Conservation (phyloP, 169 alveolate species). For the Ophryocystis elektroscirrha region DNA sequence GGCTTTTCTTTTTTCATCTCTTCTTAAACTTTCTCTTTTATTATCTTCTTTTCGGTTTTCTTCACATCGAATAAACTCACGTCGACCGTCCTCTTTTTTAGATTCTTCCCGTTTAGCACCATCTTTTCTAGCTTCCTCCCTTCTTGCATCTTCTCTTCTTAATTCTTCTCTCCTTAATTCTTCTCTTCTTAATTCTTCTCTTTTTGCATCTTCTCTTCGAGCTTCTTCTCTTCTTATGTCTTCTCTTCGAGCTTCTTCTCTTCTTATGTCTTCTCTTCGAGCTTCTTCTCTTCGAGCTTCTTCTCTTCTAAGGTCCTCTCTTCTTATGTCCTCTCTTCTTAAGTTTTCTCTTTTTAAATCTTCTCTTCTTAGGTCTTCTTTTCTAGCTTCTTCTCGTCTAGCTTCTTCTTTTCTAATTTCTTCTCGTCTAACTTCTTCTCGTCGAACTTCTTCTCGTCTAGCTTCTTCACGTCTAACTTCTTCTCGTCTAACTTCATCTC, state of each 20-base stretch:
- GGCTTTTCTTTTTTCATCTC: not conserved
- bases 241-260: not conserved
- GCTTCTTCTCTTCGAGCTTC: not conserved
- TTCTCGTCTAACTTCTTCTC: not conserved
- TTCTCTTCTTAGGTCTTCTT: not conserved
- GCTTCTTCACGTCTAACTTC: not conserved
- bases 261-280: not conserved
- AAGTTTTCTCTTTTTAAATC: not conserved
- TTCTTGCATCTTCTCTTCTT: not conserved
- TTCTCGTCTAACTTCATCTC: not conserved
- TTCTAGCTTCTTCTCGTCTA: not conserved
- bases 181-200: not conserved
- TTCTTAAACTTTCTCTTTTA: not conserved
- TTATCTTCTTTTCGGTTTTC: not conserved
- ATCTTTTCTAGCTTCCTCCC: not conserved
- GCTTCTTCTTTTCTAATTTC: not conserved
- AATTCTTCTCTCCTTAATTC: not conserved
- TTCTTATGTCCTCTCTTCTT: not conserved
- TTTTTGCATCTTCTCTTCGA: not conserved
- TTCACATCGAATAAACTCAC: not conserved
- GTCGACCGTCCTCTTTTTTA: not conserved
- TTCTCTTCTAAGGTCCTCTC: not conserved
- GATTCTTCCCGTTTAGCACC: not conserved
- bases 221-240: not conserved
- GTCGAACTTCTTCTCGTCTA: not conserved